Base-by-base conservation (phyloP, 2,329 filamentous ascomycete genomes). In the Emmonsiellopsis sp. region DNA sequence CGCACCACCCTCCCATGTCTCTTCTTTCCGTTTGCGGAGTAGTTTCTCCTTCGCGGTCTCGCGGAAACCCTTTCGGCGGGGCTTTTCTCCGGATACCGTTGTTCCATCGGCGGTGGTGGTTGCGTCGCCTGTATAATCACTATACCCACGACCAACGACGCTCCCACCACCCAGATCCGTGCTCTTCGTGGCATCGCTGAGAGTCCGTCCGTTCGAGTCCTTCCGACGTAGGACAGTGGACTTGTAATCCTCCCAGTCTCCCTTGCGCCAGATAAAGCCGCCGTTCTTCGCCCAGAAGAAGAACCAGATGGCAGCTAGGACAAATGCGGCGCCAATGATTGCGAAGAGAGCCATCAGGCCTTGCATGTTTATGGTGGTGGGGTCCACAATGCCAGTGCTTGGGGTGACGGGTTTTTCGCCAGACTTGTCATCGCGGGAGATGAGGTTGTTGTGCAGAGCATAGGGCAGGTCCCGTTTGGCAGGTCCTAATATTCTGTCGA, bases 161-260 rank as follows among this genome's bases (percentile, higher is more conserved):
- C 87, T 92, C 44, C 89, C 89, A 48, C 89, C 90, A n/a, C 92
- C 92, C 0, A 96, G 79, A 58, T 86, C 79, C 1, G 91, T 96
- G 62, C 83, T 85, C 63, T 83, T 82, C 1, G 90, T 95, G 0
- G 87, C 91, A 52, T 89, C 88, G 53, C 83, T 87, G 4, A 96
- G 77, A 1, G 92, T 84, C 44, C 86, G 91, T 41, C 92, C 92
- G 71, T 96, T 91, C 5, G 91, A 89, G 0, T 90, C 91, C 64
- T 86, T 90, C 51, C 91, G 86, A 42, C 93, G 82, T 45, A 98
- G 73, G 1, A 98, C 93, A 0, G 92, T 96, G 1, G 87, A 86
- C 70, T 97, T 97, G 81, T 98, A 98, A 65, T 98, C 93, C 5
- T 97, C 92, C 92, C 93, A 98, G 71, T 98, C 93, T 37, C 82